Conservation (phyloP, 495 filamentous ascomycete genomes). For the Neurospora sublineolata region DNA sequence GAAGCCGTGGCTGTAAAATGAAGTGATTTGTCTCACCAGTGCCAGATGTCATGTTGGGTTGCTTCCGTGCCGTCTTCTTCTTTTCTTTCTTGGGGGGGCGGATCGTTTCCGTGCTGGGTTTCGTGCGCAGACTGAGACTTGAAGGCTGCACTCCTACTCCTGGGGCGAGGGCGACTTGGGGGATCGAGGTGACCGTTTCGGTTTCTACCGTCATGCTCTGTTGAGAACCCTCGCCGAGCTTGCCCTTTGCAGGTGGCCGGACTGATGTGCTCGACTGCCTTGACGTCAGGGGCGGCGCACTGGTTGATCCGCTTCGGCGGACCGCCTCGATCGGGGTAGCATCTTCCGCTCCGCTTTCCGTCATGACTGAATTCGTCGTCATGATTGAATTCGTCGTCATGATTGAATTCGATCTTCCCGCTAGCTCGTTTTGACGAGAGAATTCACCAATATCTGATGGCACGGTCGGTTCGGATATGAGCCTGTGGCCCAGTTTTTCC, state of each 20-base stretch:
- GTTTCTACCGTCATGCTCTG: slow-evolving; percentile 97
- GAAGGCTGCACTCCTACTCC: slow-evolving; percentile 52
- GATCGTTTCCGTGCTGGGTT: slow-evolving; percentile 87
- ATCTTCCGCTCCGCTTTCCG: slow-evolving; percentile 49
- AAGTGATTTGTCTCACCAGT: slow-evolving; percentile 50
- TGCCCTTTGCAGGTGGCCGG: slow-evolving; percentile 40
- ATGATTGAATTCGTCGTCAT: slow-evolving; percentile 26
- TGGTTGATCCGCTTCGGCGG: slow-evolving; percentile 21
- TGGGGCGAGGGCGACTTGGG: slow-evolving; percentile 70
- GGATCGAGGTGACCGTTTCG: slow-evolving; percentile 86
- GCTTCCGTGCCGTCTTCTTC: slow-evolving; percentile 64
- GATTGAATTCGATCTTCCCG: slow-evolving; percentile 23
- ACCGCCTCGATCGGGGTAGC: slow-evolving; percentile 15
- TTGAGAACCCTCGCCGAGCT: slow-evolving; percentile 59
- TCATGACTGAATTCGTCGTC: too few relatives aligned
- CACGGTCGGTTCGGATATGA: slow-evolving; percentile 27
- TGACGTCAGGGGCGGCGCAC: slow-evolving; percentile 29
- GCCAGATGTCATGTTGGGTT: slow-evolving; percentile 55
- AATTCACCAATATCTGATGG: slow-evolving; percentile 24
- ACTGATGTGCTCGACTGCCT: slow-evolving; percentile 34
- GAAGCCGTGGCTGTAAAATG: slow-evolving; percentile 11
- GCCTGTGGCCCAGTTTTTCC: slow-evolving; percentile 40
- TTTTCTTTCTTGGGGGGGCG: slow-evolving; percentile 86
- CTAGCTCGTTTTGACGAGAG: slow-evolving; percentile 19
- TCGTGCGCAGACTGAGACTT: slow-evolving; percentile 67